Percentiles rank a stretch among this genome's conserved stretches.
These are phyloP conservation scores for Fusarium solani-melongenae DNA, from an alignment of 2,329 filamentous ascomycete genomes.

Conservation along the genomic window DNA sequence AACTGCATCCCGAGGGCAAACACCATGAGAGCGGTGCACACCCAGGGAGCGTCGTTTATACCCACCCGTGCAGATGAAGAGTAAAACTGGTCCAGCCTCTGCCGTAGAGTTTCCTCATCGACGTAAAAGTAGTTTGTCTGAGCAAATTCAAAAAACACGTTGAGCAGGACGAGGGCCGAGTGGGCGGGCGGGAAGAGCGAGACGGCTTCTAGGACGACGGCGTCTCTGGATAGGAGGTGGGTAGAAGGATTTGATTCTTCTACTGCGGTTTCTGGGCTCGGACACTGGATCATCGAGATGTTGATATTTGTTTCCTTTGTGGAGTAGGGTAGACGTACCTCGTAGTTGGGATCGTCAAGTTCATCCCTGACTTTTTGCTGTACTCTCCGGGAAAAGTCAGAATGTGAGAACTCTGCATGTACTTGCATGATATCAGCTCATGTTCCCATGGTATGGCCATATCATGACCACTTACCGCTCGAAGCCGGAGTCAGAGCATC, in stretches of 20 bases:
- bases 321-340: conserved; percentile 1
- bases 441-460: neutral
- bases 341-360: neutral
- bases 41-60: conserved; percentile 27
- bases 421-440: neutral
- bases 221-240: conserved; percentile 11
- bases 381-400: conserved; percentile 17
- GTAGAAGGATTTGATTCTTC: neutral
- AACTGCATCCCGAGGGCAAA: conserved; percentile 39
- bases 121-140: conserved; percentile 42
- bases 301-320: neutral
- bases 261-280: neutral
- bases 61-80: neutral
- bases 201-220: conserved; percentile 19
- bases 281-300: neutral
- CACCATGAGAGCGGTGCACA: conserved; percentile 36
- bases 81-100: conserved; percentile 30
- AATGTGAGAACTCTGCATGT: conserved; percentile 24
- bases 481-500: neutral
- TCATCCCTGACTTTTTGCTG: conserved; percentile 23
- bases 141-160: conserved; percentile 37
- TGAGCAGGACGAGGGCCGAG: conserved; percentile 22
- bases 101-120: conserved; percentile 31
- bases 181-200: conserved; percentile 31
- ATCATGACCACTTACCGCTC: neutral